phyloP scores from a whole-genome alignment of 129 eudicot genomes.

The Heracleum sosnowskyi region DNA sequence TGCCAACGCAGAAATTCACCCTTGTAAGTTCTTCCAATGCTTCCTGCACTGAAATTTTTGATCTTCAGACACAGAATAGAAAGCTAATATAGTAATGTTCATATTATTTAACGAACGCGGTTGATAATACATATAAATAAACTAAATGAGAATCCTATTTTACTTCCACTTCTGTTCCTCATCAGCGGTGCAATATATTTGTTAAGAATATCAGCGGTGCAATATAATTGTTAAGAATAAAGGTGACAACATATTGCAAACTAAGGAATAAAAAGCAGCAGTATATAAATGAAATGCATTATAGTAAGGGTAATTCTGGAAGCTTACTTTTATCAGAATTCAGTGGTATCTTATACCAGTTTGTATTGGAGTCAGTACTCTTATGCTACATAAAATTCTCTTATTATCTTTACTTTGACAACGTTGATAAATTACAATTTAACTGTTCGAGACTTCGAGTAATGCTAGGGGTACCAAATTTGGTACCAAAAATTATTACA shows the following conservation, averaged over 20 bases:
- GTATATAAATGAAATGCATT: not conserved
- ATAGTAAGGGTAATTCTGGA: not conserved
- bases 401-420: not conserved
- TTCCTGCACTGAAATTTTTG: conserved; percentile 70
- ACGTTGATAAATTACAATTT: not conserved
- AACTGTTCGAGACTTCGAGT: no score
- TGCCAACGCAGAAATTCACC: conserved; percentile 98
- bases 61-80: conserved; percentile 22
- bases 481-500: no score
- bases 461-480: no score
- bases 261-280: not conserved
- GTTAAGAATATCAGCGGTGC: no score
- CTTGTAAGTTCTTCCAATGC: conserved; percentile 90
- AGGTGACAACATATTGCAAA: not conserved
- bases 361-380: not conserved
- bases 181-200: no score
- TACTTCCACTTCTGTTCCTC: no score
- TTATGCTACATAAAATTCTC: not conserved
- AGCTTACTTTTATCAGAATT: not conserved
- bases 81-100: not conserved
- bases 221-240: not conserved
- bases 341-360: not conserved
- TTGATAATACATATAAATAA: no score
- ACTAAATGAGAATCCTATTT: no score
- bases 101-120: not conserved